Percentiles rank a stretch among this genome's conserved stretches.
These are phyloP conservation scores for Hansenula sp. DNA, from an alignment of 1,139 yeast genomes.

Conservation along the genomic window DNA sequence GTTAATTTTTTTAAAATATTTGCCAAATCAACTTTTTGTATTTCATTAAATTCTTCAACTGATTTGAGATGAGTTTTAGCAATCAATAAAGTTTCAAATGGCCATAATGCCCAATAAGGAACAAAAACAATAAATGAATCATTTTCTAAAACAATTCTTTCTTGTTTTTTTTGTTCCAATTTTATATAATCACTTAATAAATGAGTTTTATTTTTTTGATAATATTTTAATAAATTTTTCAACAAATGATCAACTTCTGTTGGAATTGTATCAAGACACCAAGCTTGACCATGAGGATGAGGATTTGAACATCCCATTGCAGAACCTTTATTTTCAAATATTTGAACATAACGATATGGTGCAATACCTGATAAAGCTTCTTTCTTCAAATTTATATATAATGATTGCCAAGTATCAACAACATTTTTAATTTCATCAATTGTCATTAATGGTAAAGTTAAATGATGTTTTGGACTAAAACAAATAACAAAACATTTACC, in stretches of 20 bases:
- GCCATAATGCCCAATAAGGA: constrained; percentile 86
- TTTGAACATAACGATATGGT: constrained; percentile 60
- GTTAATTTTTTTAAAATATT: constrained; percentile 50
- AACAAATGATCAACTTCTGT: constrained; percentile 65
- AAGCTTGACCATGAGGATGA: constrained; percentile 78
- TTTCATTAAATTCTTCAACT: constrained; percentile 42
- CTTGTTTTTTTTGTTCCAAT: constrained; percentile 46
- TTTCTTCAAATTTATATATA: constrained; percentile 38
- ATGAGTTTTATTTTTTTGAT: constrained; percentile 39
- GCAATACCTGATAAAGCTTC: constrained; percentile 37
- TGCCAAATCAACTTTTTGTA: constrained; percentile 56
- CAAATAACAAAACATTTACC: constrained; percentile 74
- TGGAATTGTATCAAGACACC: constrained; percentile 68
- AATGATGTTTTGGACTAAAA: constrained; percentile 66
- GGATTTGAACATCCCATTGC: constrained; percentile 85
- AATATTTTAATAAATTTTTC: constrained; percentile 44
- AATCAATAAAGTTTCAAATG: constrained; percentile 65
- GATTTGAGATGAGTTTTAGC: constrained; percentile 52
- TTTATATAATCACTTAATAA: constrained; percentile 63
- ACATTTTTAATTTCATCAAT: constrained; percentile 39
- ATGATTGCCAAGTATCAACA: constrained; percentile 54
- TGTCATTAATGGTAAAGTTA: constrained; percentile 63
- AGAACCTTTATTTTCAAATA: constrained; percentile 73
- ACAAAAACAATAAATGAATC: constrained; percentile 67
- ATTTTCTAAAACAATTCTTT: constrained; percentile 55